Conservation (phyloP, 306 rosid genomes). For the Betula pendula region DNA sequence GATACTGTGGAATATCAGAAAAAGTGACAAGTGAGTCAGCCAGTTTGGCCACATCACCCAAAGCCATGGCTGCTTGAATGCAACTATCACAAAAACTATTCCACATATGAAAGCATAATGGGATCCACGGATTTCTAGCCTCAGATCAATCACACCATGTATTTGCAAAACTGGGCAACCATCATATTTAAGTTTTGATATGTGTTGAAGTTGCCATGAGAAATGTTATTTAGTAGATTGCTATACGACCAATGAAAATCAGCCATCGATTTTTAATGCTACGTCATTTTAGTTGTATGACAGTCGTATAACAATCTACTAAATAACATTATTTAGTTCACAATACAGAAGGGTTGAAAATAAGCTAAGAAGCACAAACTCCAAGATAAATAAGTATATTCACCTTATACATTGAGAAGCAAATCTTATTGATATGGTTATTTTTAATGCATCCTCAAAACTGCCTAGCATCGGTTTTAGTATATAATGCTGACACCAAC, state of each 20-base stretch:
- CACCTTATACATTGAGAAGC: neutral
- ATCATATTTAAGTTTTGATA: slow-evolving; percentile 3
- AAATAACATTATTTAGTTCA: neutral
- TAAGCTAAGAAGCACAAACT: neutral
- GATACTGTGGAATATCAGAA: slow-evolving; percentile 31
- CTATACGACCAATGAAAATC: too few species aligned
- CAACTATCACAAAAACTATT: slow-evolving; percentile 21
- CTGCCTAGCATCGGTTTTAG: neutral
- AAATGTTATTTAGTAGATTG: too few species aligned
- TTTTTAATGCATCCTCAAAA: neutral
- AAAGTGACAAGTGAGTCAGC: slow-evolving; percentile 60
- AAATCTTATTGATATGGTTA: neutral
- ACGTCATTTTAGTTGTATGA: too few species aligned
- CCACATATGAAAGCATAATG: slow-evolving; percentile 18
- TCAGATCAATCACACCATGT: neutral
- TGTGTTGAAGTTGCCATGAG: neutral
- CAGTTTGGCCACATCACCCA: slow-evolving; percentile 44
- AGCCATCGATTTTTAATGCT: too few species aligned
- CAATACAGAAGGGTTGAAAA: neutral
- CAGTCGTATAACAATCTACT: too few species aligned
- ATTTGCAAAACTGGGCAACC: neutral
- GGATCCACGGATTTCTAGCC: slow-evolving; percentile 1
- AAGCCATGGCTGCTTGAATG: slow-evolving; percentile 36
- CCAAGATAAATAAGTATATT: neutral
- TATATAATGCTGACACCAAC: neutral